These are phyloP conservation scores for Aureobasidium sp. DNA, from an alignment of 2,329 filamentous ascomycete genomes.

Conservation along the genomic window DNA sequence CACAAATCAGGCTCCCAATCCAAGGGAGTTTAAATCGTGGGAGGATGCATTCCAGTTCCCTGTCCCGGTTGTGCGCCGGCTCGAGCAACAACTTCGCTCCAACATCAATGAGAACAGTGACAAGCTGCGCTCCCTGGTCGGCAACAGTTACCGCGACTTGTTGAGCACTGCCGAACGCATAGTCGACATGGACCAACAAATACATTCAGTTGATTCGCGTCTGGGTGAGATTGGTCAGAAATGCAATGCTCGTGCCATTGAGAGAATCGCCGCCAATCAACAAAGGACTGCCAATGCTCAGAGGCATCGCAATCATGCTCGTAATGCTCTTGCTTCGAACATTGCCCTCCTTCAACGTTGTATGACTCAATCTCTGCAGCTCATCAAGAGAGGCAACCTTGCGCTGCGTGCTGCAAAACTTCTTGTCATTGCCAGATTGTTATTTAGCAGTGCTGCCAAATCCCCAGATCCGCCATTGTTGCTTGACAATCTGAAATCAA, in stretches of 20 bases:
- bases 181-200: conserved; percentile 75
- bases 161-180: conserved; percentile 92
- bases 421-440: conserved; percentile 65
- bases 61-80: conserved; percentile 53
- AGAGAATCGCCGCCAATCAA: conserved; percentile 48
- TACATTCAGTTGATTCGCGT: conserved; percentile 63
- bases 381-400: conserved; percentile 46
- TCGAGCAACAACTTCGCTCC: conserved; percentile 57
- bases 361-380: conserved; percentile 44
- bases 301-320: conserved; percentile 4
- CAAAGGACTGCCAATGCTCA: conserved; percentile 21
- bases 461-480: conserved; percentile 40
- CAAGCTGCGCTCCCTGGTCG: conserved; percentile 59
- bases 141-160: conserved; percentile 73
- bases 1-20: conserved; percentile 49
- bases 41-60: conserved; percentile 62
- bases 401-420: conserved; percentile 53
- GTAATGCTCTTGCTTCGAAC: conserved; percentile 44
- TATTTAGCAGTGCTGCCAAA: conserved; percentile 66
- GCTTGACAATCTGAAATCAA: conserved; percentile 58
- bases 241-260: conserved; percentile 67
- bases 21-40: conserved; percentile 52
- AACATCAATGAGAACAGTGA: conserved; percentile 58
- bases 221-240: conserved; percentile 65
- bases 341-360: conserved; percentile 48